A percentile compares a stretch with the other conserved stretches of the same genome.
Evolutionary conservation across 2,329 filamentous ascomycete species (phyloP).

Genomic region (Clonostachys byssicola): DNA sequence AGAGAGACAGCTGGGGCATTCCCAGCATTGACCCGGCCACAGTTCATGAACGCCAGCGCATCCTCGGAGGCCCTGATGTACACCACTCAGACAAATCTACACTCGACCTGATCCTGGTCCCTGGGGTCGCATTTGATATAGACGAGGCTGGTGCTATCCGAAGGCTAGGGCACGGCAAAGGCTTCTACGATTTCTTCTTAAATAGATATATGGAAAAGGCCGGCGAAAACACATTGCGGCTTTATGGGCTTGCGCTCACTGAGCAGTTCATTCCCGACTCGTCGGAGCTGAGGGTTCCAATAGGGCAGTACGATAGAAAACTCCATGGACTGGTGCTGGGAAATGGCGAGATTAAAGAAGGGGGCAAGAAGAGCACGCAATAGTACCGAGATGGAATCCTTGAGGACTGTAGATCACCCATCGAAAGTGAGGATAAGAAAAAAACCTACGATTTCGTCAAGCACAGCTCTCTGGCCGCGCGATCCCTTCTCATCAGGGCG

Average conservation of each 20-base stretch:
- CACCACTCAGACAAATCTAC: constrained; percentile 36
- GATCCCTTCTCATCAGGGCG: too few species aligned
- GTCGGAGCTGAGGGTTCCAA: constrained; percentile 59
- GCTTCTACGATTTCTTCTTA: constrained; percentile 95
- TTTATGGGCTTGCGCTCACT: constrained; percentile 76
- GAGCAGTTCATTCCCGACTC: constrained; percentile 74
- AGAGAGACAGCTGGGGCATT: constrained; percentile 87
- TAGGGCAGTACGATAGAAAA: constrained; percentile 71
- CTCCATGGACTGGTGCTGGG: constrained; percentile 76
- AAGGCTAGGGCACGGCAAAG: constrained; percentile 88
- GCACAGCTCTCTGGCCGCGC: too few species aligned
- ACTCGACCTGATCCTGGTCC: constrained; percentile 85
- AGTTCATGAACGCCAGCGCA: constrained; percentile 63
- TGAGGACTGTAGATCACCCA: too few species aligned
- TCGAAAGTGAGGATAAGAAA: too few species aligned
- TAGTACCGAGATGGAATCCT: too few species aligned
- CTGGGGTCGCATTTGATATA: constrained; percentile 85
- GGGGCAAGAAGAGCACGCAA: too few species aligned
- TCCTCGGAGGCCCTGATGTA: constrained; percentile 59
- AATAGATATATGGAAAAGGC: constrained; percentile 55
- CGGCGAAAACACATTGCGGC: constrained; percentile 34
- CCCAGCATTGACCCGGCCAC: constrained; percentile 72
- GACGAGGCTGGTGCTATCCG: constrained; percentile 53
- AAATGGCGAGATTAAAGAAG: constrained; percentile 51
- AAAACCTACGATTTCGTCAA: too few species aligned